A percentile compares a stretch with the other conserved stretches of the same genome.
phyloP scores from a whole-genome alignment of 2,329 filamentous ascomycete species.

The Paraphoma sp. region DNA sequence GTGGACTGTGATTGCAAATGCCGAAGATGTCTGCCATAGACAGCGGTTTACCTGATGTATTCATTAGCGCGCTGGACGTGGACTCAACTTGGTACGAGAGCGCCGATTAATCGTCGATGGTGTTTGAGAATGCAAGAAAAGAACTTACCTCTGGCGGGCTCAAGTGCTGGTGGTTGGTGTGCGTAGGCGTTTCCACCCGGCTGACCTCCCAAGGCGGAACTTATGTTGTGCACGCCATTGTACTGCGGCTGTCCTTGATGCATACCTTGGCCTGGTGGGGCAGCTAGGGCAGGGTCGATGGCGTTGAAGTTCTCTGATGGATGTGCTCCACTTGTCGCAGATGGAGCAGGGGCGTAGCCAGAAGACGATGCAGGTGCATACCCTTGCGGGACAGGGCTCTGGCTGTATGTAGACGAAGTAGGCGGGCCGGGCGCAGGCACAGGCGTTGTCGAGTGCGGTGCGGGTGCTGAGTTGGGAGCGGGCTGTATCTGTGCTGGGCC shows the following conservation, averaged over 20 bases:
- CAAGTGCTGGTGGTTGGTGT: constrained; percentile 15
- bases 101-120: neutral
- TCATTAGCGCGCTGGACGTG: neutral
- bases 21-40: constrained; percentile 43
- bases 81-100: neutral
- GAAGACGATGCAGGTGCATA: constrained; percentile 54
- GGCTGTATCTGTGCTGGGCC: constrained; percentile 76
- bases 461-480: constrained; percentile 60
- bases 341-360: constrained; percentile 43
- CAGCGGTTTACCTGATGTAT: constrained; percentile 41
- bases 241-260: constrained; percentile 37
- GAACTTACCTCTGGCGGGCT: constrained; percentile 39
- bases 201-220: constrained; percentile 38
- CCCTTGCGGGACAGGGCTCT: constrained; percentile 49
- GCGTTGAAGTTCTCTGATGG: constrained; percentile 62
- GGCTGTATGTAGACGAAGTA: constrained; percentile 43
- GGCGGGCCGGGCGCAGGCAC: constrained; percentile 43
- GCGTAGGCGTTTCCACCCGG: constrained; percentile 21
- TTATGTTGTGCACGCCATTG: constrained; percentile 42
- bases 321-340: constrained; percentile 43
- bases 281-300: constrained; percentile 70
- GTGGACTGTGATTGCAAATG: constrained; percentile 44
- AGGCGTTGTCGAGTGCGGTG: constrained; percentile 41
- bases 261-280: constrained; percentile 49
- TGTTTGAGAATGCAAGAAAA: neutral